phyloP scores from a whole-genome alignment of 495 filamentous ascomycete genomes.

The Aspergillus panamensis region DNA sequence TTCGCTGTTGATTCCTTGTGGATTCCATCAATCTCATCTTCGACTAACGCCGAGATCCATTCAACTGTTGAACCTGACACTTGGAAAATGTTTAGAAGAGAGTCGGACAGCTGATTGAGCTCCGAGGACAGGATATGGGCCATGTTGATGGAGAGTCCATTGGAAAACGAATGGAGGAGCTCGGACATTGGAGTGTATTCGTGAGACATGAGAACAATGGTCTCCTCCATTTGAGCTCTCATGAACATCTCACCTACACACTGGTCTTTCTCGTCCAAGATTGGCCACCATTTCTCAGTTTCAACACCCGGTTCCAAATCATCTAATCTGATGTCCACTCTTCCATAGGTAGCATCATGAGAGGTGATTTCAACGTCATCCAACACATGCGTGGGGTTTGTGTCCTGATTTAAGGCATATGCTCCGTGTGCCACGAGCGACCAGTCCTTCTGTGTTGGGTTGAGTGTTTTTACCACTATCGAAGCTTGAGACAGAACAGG shows the following conservation, averaged over 20 bases:
- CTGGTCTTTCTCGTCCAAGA: conserved; percentile 69
- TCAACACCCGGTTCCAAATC: conserved; percentile 75
- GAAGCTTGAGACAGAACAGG: conserved; percentile 72
- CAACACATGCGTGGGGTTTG: conserved; percentile 41
- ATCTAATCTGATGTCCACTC: conserved; percentile 80
- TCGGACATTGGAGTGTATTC: conserved; percentile 85
- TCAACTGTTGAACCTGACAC: conserved; percentile 84
- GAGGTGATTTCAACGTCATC: conserved; percentile 52
- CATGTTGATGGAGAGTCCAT: conserved; percentile 81
- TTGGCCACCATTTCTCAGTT: conserved; percentile 84
- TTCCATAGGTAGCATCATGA: conserved; percentile 62
- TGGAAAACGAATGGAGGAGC: conserved; percentile 77
- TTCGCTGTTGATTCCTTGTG: conserved; percentile 68
- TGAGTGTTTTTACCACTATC: conserved; percentile 72
- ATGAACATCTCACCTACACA: conserved; percentile 83
- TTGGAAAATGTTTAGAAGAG: conserved; percentile 91
- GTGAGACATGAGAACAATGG: conserved; percentile 78
- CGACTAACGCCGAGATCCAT: conserved; percentile 89
- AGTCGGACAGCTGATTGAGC: conserved; percentile 75
- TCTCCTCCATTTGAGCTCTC: conserved; percentile 77
- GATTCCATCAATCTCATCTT: conserved; percentile 94
- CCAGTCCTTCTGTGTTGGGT: conserved; percentile 53
- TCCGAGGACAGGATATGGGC: conserved; percentile 72
- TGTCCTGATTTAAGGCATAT: conserved; percentile 42
- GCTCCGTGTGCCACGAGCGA: conserved; percentile 47